Conservation (phyloP, 2,329 filamentous ascomycete genomes). For the Cercospora sesami region DNA sequence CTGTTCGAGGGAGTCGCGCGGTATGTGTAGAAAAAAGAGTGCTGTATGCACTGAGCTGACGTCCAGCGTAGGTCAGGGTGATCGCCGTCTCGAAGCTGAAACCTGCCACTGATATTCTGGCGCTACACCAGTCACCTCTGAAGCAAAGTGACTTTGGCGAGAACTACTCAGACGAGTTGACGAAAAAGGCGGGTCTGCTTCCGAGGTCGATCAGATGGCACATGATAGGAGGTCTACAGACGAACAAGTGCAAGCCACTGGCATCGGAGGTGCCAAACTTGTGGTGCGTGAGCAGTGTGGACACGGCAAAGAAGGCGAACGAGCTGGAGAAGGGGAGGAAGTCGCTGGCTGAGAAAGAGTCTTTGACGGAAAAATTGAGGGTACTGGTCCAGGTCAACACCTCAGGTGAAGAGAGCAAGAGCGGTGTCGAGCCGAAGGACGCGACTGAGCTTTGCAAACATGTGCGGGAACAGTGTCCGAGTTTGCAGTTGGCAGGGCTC, state of each 20-base stretch:
- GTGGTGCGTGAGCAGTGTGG: slow-evolving; percentile 88
- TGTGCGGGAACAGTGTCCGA: slow-evolving; percentile 69
- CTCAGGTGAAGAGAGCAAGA: slow-evolving; percentile 81
- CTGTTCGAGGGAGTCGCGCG: slow-evolving; percentile 32
- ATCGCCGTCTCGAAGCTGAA: slow-evolving; percentile 97
- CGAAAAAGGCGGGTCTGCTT: slow-evolving; percentile 78
- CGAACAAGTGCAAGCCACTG: slow-evolving; percentile 86
- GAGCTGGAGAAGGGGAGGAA: slow-evolving; percentile 75
- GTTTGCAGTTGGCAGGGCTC: slow-evolving; percentile 73
- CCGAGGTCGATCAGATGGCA: slow-evolving; percentile 83
- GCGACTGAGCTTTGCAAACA: slow-evolving; percentile 66
- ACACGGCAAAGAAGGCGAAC: slow-evolving; percentile 81
- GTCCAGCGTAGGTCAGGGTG: slow-evolving; percentile 65
- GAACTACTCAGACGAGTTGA: slow-evolving; percentile 82
- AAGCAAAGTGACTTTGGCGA: slow-evolving; percentile 77
- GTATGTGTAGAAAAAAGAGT: slow-evolving; percentile 20
- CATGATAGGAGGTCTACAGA: slow-evolving; percentile 93
- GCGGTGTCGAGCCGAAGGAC: slow-evolving; percentile 69
- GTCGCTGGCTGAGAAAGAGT: slow-evolving; percentile 52
- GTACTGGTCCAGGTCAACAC: slow-evolving; percentile 96
- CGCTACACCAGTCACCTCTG: slow-evolving; percentile 64
- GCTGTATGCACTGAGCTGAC: slow-evolving; percentile 3
- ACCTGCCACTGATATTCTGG: slow-evolving; percentile 84
- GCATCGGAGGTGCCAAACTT: slow-evolving; percentile 82
- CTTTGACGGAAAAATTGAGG: slow-evolving; percentile 51